These are phyloP conservation scores for Achaetomium macrosporum DNA, from an alignment of 2,329 filamentous ascomycete species.

Conservation along the genomic window DNA sequence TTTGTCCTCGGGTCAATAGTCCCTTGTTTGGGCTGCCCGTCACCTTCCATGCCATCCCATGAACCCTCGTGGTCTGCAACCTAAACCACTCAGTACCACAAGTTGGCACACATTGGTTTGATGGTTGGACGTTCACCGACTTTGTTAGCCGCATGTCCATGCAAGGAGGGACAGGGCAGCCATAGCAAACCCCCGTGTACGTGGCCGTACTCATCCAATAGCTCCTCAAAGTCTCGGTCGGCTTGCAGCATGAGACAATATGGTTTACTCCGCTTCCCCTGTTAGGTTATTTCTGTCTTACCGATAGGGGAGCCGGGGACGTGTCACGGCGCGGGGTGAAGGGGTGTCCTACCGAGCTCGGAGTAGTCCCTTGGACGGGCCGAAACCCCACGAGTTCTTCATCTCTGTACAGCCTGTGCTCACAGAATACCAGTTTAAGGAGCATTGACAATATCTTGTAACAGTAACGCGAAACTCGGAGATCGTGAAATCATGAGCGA, in stretches of 20 bases:
- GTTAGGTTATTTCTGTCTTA: neutral
- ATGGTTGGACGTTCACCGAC: constrained; percentile 13
- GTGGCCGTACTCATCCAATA: constrained; percentile 3
- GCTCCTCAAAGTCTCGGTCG: neutral
- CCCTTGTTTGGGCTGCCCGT: neutral
- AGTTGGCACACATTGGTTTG: constrained; percentile 9
- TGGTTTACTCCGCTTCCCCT: neutral
- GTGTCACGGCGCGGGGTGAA: neutral
- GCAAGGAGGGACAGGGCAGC: constrained; percentile 1
- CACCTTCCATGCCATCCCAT: neutral
- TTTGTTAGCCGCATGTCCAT: constrained; percentile 11
- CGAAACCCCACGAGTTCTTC: neutral
- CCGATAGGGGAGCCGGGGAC: constrained; percentile 2
- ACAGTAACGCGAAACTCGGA: neutral
- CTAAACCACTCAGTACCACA: neutral
- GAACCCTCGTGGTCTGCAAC: neutral
- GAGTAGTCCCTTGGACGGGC: constrained; percentile 1
- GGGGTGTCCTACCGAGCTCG: neutral
- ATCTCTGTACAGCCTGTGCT: neutral
- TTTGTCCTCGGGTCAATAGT: neutral
- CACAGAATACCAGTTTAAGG: too few species aligned
- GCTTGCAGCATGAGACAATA: constrained; percentile 1
- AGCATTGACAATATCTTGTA: constrained; percentile 12
- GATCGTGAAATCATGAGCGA: constrained; percentile 6
- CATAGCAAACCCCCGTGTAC: neutral